Conservation (phyloP, 2,329 filamentous ascomycete genomes). For the Whalleya microplaca region DNA sequence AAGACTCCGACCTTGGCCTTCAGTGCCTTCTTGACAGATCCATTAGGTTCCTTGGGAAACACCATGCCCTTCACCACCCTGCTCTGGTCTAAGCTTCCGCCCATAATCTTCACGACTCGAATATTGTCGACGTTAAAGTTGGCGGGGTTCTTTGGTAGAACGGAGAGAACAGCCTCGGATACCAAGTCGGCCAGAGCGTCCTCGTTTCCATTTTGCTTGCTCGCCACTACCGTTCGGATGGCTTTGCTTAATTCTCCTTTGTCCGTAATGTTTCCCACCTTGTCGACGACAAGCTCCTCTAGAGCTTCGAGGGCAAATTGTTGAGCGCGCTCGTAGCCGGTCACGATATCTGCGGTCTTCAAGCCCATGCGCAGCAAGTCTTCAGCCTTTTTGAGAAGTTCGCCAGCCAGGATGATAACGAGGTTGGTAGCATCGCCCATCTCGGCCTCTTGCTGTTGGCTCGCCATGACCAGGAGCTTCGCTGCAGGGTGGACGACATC, state of each 20-base stretch:
- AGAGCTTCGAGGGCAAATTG: slow-evolving; percentile 82
- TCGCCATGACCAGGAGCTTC: slow-evolving; percentile 97
- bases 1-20: slow-evolving; percentile 97
- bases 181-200: slow-evolving; percentile 85
- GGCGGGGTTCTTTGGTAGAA: slow-evolving; percentile 90
- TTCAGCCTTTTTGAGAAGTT: slow-evolving; percentile 95
- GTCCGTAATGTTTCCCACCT: slow-evolving; percentile 81
- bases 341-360: slow-evolving; percentile 97
- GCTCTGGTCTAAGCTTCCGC: slow-evolving; percentile 91
- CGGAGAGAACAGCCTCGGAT: slow-evolving; percentile 80
- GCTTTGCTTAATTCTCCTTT: slow-evolving; percentile 90
- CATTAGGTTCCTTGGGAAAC: slow-evolving; percentile 93
- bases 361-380: slow-evolving; percentile 94
- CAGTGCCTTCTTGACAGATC: slow-evolving; percentile 83
- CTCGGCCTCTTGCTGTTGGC: slow-evolving; percentile 97
- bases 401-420: slow-evolving; percentile 93
- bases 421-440: slow-evolving; percentile 99
- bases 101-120: slow-evolving; percentile 99
- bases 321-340: slow-evolving; percentile 94
- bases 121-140: slow-evolving; percentile 99
- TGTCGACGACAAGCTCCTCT: slow-evolving; percentile 89
- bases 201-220: slow-evolving; percentile 95
- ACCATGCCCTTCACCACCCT: slow-evolving; percentile 98
- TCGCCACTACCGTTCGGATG: slow-evolving; percentile 90
- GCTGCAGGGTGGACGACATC: slow-evolving; percentile 98